Percentiles rank a stretch among this genome's conserved stretches.
Conservation (phyloP, 2,329 filamentous ascomycete species). For the Plectosphaerella sp. region DNA sequence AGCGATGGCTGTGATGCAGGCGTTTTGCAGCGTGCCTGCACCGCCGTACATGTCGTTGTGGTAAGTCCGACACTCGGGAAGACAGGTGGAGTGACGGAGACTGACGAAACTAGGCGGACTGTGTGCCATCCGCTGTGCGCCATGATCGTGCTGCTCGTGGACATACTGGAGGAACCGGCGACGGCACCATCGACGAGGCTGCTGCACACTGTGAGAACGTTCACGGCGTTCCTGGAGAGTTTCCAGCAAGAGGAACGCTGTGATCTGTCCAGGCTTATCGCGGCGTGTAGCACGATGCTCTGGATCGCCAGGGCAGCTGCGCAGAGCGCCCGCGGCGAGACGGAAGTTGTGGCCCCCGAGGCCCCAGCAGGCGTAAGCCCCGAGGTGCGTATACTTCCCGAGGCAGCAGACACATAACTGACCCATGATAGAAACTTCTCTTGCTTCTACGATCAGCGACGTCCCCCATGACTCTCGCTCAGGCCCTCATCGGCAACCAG, state of each 20-base stretch:
- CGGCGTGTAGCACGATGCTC: conserved; percentile 7
- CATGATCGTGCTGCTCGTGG: conserved; percentile 5
- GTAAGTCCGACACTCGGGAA: not conserved
- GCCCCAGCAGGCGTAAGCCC: conserved; percentile 3
- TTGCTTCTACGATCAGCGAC: conserved; percentile 7
- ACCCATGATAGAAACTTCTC: conserved; percentile 2
- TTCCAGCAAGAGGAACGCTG: conserved; percentile 8
- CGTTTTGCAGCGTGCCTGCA: conserved; percentile 2
- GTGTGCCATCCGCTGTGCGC: conserved; percentile 10
- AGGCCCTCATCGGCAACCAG: conserved; percentile 9
- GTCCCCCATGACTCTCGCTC: conserved; percentile 9
- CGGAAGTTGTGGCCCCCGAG: conserved; percentile 3
- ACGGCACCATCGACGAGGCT: conserved; percentile 4
- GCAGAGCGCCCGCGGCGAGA: conserved; percentile 6
- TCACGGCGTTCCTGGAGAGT: conserved; percentile 8
- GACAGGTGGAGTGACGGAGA: not conserved
- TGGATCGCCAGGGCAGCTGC: conserved; percentile 6
- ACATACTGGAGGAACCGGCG: conserved; percentile 9
- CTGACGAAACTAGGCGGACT: conserved; percentile 4
- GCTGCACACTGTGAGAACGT: conserved; percentile 5
- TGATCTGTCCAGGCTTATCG: conserved; percentile 7
- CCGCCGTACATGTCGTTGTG: conserved; percentile 8
- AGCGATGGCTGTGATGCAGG: conserved; percentile 5
- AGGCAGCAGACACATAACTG: not conserved
- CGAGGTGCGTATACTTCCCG: conserved; percentile 3